Evolutionary conservation across 345 rosid genomes (phyloP).

Genomic region (Pseudoturritis turrita): DNA sequence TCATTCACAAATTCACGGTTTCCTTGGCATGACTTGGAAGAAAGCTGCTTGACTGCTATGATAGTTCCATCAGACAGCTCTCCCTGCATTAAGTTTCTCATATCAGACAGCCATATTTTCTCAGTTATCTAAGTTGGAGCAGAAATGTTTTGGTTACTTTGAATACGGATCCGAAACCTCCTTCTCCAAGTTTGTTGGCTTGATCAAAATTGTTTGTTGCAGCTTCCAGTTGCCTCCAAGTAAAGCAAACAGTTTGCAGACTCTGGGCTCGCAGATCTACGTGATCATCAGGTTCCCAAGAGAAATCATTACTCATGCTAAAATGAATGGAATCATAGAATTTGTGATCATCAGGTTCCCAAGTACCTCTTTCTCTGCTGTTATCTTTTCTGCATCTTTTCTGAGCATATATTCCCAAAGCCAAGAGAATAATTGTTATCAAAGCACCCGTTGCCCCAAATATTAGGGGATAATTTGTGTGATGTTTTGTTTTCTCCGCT

Average conservation of each 20-base stretch:
- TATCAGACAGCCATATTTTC: background rate
- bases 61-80: slow-evolving; percentile 19
- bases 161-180: slow-evolving; percentile 33
- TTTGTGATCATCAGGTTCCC: background rate
- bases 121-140: background rate
- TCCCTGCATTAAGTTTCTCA: slow-evolving; percentile 18
- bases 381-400: background rate
- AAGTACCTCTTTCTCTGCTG: background rate
- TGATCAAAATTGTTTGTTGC: slow-evolving; percentile 25
- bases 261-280: background rate
- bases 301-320: background rate
- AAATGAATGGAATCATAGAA: background rate
- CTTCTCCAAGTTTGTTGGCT: slow-evolving; percentile 32
- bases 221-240: slow-evolving; percentile 18
- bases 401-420: slow-evolving; percentile 34
- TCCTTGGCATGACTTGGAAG: slow-evolving; percentile 42
- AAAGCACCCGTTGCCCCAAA: background rate
- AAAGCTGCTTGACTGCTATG: slow-evolving; percentile 40
- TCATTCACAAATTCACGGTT: slow-evolving; percentile 42
- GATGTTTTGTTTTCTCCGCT: slow-evolving; percentile 5
- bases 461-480: background rate
- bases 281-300: background rate
- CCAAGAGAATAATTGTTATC: slow-evolving; percentile 8
- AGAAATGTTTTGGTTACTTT: background rate
- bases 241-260: slow-evolving; percentile 15